Percentiles rank a stretch among this genome's conserved stretches.
phyloP scores from a whole-genome alignment of 2,329 filamentous ascomycete genomes.

The Trichophaea hybrida region DNA sequence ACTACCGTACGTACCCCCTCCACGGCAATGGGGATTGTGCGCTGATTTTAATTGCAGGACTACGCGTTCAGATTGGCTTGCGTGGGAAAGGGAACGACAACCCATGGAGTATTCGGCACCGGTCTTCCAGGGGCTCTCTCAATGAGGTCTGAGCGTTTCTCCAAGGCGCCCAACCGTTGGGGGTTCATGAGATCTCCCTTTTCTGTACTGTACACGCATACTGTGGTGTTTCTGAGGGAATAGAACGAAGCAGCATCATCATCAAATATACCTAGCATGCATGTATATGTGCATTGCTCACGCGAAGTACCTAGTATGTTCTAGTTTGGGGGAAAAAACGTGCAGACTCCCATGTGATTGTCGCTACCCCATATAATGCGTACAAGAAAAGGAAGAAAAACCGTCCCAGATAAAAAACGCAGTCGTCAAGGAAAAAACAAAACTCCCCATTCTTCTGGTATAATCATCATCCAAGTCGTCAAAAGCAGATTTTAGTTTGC shows the following conservation, averaged over 20 bases:
- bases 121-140: constrained; percentile 6
- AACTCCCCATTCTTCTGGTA: background rate
- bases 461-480: background rate
- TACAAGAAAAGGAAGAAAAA: background rate
- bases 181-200: constrained; percentile 1
- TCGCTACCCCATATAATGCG: too few relatives aligned
- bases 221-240: background rate
- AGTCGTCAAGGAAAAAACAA: background rate
- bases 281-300: background rate
- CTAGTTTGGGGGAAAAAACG: background rate
- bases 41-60: constrained; percentile 43
- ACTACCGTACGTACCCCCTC: constrained; percentile 53
- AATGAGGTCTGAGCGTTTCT: background rate
- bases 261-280: background rate
- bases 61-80: constrained; percentile 91
- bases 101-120: constrained; percentile 19
- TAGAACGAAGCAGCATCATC: background rate
- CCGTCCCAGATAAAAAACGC: background rate
- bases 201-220: constrained; percentile 1
- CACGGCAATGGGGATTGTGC: background rate
- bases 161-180: background rate
- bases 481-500: constrained; percentile 47
- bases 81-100: constrained; percentile 52
- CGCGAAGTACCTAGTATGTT: background rate
- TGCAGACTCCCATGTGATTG: background rate